Conservation (phyloP, 2,329 filamentous ascomycete genomes). For the Microdochium bolleyi region DNA sequence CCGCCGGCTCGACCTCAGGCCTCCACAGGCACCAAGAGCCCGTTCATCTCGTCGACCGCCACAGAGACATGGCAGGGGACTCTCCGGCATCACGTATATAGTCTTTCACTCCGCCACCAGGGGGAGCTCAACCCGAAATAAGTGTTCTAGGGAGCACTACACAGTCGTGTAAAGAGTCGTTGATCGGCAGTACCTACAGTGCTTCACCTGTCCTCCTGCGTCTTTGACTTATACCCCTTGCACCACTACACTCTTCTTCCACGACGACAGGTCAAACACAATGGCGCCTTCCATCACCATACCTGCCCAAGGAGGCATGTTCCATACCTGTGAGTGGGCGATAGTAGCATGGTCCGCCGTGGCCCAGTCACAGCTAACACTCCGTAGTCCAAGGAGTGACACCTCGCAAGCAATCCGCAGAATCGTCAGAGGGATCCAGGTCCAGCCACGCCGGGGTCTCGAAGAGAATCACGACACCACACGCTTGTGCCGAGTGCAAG, state of each 20-base stretch:
- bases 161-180: neutral
- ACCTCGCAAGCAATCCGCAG: constrained; percentile 37
- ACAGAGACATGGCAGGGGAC: neutral
- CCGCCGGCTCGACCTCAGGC: neutral
- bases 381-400: constrained; percentile 39
- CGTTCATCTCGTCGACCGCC: neutral
- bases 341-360: neutral
- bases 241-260: constrained; percentile 6
- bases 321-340: constrained; percentile 29
- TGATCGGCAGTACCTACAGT: constrained; percentile 7
- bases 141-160: neutral
- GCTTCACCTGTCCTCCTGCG: too few species aligned
- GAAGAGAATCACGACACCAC: constrained; percentile 25
- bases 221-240: constrained; percentile 7
- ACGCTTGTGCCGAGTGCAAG: constrained; percentile 49
- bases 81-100: neutral
- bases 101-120: neutral
- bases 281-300: constrained; percentile 39
- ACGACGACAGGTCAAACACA: constrained; percentile 4
- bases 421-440: constrained; percentile 25
- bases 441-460: constrained; percentile 17
- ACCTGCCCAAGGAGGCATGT: constrained; percentile 42
- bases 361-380: neutral
- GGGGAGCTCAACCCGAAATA: neutral
- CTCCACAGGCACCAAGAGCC: neutral